Base-by-base conservation (phyloP, 192 early-diverging fungal species). In the Podila minutissima region DNA sequence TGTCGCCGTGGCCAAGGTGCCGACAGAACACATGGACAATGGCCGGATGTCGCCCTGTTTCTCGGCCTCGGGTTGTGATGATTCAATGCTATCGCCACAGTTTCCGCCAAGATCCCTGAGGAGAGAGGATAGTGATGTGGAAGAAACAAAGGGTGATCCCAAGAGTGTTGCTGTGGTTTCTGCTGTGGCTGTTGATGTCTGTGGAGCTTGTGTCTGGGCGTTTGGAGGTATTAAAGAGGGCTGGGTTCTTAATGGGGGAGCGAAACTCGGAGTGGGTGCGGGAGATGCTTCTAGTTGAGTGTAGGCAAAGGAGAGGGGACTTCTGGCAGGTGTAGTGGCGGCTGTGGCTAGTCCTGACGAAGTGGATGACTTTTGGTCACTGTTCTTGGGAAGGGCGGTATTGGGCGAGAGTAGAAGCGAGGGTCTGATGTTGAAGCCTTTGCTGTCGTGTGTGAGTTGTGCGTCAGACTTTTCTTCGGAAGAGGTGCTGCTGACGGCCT, bases 401-500 rank as follows among this genome's bases (percentile, higher is more conserved):
- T 55, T 55, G 53, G 41, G 41, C 41, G 41, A 46, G 41, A 46
- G 41, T 46, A 46, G 41, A 17, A 46, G 41, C 2, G 41, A 59
- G 38, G 51, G 6, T 55, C 17, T 10, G 32, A 46, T 0, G 22
- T 24, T 59, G 63, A 57, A 5, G 8, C 26, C 5, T 46, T 46
- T 46, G 15, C 41, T 13, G 11, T 46, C 41, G 11, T 46, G 41
- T 46, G 41, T 46, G 41, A 46, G 41, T 17, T 15, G 11, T 46
- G 41, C 4, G 13, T 17, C 20, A 26, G 38, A 51, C 31, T 50
- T 31, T 48, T 9, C 35, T 17, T n/a, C 38, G 29, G 41, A 46
- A 31, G 37, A 50, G 64, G 12, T 69, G 63, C 38, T 72, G 60
- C 57, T 49, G 35, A 79, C 65, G 4, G 75, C 75, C 26, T 67